phyloP scores from a whole-genome alignment of 768 basidiomycete species.

The Tricholoma terreum region DNA sequence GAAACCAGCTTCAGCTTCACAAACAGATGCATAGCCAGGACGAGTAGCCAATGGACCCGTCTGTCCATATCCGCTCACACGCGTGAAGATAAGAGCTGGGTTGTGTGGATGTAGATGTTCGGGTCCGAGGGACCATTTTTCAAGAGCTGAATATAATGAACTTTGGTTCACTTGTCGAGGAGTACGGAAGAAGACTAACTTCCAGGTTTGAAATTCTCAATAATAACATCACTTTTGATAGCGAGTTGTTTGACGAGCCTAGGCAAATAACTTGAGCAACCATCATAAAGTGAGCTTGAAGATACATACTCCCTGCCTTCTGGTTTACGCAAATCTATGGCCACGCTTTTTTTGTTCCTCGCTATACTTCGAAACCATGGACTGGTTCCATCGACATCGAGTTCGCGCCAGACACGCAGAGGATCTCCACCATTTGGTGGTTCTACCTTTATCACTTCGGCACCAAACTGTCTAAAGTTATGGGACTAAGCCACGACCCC shows the following conservation, averaged over 20 bases:
- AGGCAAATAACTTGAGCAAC: neutral
- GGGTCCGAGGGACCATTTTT: slow-evolving; percentile 67
- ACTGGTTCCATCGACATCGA: slow-evolving; percentile 67
- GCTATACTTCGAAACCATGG: slow-evolving; percentile 74
- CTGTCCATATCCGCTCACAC: slow-evolving; percentile 76
- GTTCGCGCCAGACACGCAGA: slow-evolving; percentile 66
- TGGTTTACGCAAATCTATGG: slow-evolving; percentile 58
- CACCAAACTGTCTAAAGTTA: slow-evolving; percentile 57
- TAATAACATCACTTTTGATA: slow-evolving; percentile 58
- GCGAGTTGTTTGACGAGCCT: slow-evolving; percentile 64
- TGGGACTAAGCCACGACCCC: neutral
- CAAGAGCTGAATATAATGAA: slow-evolving; percentile 44
- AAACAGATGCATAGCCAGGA: slow-evolving; percentile 72
- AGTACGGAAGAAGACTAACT: slow-evolving; percentile 41
- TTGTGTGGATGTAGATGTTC: slow-evolving; percentile 64
- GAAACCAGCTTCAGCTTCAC: slow-evolving; percentile 74
- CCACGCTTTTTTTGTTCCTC: slow-evolving; percentile 72
- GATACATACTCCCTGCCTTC: slow-evolving; percentile 46
- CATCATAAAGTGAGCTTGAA: neutral
- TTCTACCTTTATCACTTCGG: slow-evolving; percentile 72
- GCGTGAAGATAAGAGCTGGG: slow-evolving; percentile 86
- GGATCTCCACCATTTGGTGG: slow-evolving; percentile 63
- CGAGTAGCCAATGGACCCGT: slow-evolving; percentile 71
- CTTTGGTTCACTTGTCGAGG: neutral
- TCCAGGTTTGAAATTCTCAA: slow-evolving; percentile 76